These are phyloP conservation scores for Botrytis aclada DNA, from an alignment of 2,329 filamentous ascomycete genomes.

Conservation along the genomic window DNA sequence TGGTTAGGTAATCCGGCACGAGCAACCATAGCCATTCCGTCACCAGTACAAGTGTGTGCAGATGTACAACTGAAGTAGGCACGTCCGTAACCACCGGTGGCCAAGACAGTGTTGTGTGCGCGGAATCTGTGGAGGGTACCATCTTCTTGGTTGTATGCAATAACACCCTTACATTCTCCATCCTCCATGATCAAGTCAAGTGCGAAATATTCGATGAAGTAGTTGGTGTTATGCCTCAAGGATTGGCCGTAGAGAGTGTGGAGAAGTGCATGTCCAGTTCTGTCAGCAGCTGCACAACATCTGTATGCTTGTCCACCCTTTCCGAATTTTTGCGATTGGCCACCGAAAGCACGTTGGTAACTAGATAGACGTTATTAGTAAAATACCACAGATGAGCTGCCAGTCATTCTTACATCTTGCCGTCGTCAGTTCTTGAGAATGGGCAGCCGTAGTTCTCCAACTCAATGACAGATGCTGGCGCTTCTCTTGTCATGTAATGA, in stretches of 20 bases:
- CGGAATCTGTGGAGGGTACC: slow-evolving; percentile 46
- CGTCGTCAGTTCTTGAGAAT: slow-evolving; percentile 94
- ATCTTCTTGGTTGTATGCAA: slow-evolving; percentile 41
- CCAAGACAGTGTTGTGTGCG: slow-evolving; percentile 47
- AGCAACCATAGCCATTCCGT: slow-evolving; percentile 49
- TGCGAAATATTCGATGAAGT: slow-evolving; percentile 51
- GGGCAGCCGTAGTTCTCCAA: slow-evolving; percentile 97
- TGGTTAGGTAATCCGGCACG: slow-evolving; percentile 48
- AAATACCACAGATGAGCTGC: not conserved
- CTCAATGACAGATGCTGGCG: slow-evolving; percentile 86
- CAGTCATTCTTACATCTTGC: slow-evolving; percentile 68
- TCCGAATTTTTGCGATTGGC: slow-evolving; percentile 46
- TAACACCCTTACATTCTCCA: slow-evolving; percentile 46
- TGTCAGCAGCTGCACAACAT: slow-evolving; percentile 37
- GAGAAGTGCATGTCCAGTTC: slow-evolving; percentile 49
- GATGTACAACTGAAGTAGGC: slow-evolving; percentile 50
- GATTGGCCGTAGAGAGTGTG: slow-evolving; percentile 50
- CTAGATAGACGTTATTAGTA: slow-evolving; percentile 42
- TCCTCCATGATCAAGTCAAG: slow-evolving; percentile 49
- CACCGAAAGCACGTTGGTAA: slow-evolving; percentile 48
- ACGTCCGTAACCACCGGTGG: slow-evolving; percentile 49
- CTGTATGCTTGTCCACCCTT: slow-evolving; percentile 48
- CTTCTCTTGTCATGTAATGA: slow-evolving; percentile 97
- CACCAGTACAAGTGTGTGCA: slow-evolving; percentile 49
- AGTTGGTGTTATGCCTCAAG: slow-evolving; percentile 47